Evolutionary conservation across 805 yeast genomes (phyloP).

Genomic region (Starmerella floricola): DNA sequence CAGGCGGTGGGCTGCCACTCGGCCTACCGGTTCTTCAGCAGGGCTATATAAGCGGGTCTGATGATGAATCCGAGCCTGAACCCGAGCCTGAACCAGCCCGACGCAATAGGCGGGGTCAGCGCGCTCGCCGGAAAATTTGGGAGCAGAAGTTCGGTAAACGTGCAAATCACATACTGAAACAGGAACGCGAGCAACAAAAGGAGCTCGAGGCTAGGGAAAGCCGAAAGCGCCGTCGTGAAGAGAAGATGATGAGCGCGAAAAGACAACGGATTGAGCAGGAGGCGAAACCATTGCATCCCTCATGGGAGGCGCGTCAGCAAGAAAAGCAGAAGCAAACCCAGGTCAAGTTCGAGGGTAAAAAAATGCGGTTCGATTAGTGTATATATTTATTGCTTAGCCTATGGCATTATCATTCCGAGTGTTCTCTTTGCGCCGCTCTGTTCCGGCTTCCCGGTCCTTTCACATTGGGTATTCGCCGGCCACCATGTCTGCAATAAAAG

Average conservation of each 20-base stretch:
- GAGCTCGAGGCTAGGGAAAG: conserved; percentile 34
- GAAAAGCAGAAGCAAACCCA: conserved; percentile 53
- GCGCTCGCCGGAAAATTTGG: conserved; percentile 96
- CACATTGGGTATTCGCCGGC: too few relatives aligned
- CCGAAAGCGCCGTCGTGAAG: conserved; percentile 12
- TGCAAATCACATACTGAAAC: conserved; percentile 74
- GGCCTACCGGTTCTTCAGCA: conserved; percentile 29
- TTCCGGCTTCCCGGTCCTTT: too few relatives aligned
- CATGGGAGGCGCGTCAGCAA: conserved; percentile 85
- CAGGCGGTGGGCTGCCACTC: neutral
- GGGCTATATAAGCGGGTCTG: conserved; percentile 80
- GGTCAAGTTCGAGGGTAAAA: conserved; percentile 71
- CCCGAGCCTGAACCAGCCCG: conserved; percentile 30
- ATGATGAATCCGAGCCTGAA: conserved; percentile 30
- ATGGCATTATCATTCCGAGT: too few relatives aligned
- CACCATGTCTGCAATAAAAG: too few relatives aligned
- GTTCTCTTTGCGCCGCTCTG: too few relatives aligned
- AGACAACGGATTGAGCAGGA: conserved; percentile 20
- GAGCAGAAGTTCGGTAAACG: conserved; percentile 71
- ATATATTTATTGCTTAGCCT: neutral
- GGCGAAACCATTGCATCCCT: conserved; percentile 62
- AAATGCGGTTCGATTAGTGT: conserved; percentile 52
- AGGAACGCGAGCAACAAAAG: conserved; percentile 40
- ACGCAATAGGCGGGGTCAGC: conserved; percentile 89
- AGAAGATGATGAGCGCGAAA: conserved; percentile 23